phyloP scores from a whole-genome alignment of 1,284 basidiomycete species.

The Vanrija humicola region DNA sequence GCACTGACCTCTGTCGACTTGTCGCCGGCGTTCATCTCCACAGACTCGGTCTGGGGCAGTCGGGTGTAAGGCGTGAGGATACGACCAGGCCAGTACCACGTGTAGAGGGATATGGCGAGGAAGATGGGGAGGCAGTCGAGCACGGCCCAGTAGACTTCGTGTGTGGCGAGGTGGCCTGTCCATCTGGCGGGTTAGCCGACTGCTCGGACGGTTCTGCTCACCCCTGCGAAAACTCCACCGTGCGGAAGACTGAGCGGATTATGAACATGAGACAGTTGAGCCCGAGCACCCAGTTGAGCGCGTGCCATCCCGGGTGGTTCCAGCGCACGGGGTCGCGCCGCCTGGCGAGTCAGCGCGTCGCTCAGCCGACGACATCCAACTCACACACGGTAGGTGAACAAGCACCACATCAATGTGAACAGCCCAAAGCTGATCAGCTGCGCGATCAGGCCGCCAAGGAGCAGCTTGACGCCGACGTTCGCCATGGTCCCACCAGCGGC shows the following conservation, averaged over 20 bases:
- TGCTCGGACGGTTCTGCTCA: too few species aligned
- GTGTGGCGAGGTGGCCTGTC: constrained; percentile 58
- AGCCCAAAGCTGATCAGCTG: constrained; percentile 61
- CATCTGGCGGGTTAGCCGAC: constrained; percentile 30
- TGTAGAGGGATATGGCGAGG: constrained; percentile 53
- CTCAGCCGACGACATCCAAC: constrained; percentile 6
- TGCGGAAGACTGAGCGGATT: constrained; percentile 63
- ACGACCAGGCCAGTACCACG: constrained; percentile 25
- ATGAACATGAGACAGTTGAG: constrained; percentile 53
- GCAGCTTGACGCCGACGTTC: constrained; percentile 52
- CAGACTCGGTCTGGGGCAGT: not conserved
- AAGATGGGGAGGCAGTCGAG: constrained; percentile 59
- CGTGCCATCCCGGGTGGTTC: constrained; percentile 55
- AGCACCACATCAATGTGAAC: constrained; percentile 58
- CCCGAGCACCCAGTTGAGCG: constrained; percentile 54
- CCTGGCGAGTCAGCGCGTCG: not conserved
- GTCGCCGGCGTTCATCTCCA: too few species aligned
- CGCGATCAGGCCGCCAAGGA: constrained; percentile 58
- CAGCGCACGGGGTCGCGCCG: not conserved
- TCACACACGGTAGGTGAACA: constrained; percentile 58
- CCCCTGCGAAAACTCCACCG: constrained; percentile 62
- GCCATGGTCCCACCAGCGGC: constrained; percentile 29
- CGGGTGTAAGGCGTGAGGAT: not conserved
- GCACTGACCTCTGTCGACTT: too few species aligned
- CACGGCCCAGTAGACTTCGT: constrained; percentile 61